Conservation (phyloP, 2,329 filamentous ascomycete species). For the Apiospora pterosperma region DNA sequence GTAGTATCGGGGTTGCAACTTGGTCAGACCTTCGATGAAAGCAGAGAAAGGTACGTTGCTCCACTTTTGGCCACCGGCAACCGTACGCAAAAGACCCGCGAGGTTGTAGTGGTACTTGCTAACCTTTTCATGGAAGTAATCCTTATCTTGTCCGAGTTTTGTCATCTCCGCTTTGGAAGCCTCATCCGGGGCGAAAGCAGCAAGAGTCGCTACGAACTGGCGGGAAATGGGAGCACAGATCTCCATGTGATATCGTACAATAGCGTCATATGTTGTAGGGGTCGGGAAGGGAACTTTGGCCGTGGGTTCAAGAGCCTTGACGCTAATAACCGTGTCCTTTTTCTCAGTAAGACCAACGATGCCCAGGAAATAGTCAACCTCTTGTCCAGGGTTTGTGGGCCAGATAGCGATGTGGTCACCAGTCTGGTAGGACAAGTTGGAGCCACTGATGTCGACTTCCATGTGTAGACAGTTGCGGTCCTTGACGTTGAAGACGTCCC, state of each 20-base stretch:
- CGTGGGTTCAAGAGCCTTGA: conserved; percentile 90
- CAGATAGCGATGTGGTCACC: conserved; percentile 97
- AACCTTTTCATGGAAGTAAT: conserved; percentile 89
- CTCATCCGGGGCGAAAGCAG: conserved; percentile 86
- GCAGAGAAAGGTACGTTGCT: conserved; percentile 85
- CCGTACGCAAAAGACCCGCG: conserved; percentile 72
- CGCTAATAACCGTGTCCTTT: conserved; percentile 75
- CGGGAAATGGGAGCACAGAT: conserved; percentile 93
- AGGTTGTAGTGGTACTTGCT: conserved; percentile 83
- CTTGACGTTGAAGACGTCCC: conserved; percentile 83
- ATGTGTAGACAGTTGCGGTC: conserved; percentile 95
- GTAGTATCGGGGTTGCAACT: conserved; percentile 97
- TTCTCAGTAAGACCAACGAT: conserved; percentile 74
- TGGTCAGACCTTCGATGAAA: conserved; percentile 88
- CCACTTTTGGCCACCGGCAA: conserved; percentile 75
- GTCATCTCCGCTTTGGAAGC: conserved; percentile 81
- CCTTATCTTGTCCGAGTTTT: conserved; percentile 87
- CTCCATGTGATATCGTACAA: conserved; percentile 93
- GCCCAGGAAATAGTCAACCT: conserved; percentile 85
- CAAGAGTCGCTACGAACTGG: conserved; percentile 85
- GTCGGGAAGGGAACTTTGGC: conserved; percentile 97
- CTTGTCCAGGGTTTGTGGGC: conserved; percentile 90
- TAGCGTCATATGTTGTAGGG: conserved; percentile 93
- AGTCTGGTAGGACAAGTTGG: conserved; percentile 89
- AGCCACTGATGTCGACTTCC: conserved; percentile 87